Evolutionary conservation across 495 filamentous ascomycete species (phyloP).

Genomic region (Umbilicaria muhlenbergii): DNA sequence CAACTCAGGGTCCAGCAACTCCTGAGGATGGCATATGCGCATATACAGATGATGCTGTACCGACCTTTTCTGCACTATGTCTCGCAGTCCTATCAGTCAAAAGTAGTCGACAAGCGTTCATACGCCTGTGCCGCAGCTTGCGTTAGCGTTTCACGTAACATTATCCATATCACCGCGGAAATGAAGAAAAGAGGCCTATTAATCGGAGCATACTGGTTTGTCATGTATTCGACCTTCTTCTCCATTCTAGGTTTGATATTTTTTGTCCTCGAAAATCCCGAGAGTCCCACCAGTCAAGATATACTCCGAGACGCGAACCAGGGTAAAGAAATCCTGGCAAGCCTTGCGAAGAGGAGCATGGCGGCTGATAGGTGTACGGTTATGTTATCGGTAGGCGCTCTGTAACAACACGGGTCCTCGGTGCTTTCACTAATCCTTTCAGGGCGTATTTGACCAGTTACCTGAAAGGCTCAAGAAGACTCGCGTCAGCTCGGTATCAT

Average conservation of each 20-base stretch:
- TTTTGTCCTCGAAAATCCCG: conserved; percentile 79
- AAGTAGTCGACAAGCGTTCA: conserved; percentile 65
- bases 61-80: conserved; percentile 92
- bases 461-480: conserved; percentile 38
- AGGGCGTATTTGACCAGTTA: conserved; percentile 70
- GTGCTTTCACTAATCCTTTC: background rate
- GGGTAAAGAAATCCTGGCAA: conserved; percentile 65
- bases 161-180: conserved; percentile 78
- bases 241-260: conserved; percentile 81
- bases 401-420: background rate
- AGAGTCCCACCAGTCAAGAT: conserved; percentile 52
- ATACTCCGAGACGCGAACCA: conserved; percentile 72
- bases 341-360: conserved; percentile 66
- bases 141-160: conserved; percentile 82
- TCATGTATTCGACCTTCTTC: conserved; percentile 92
- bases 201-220: conserved; percentile 91
- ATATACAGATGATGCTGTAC: conserved; percentile 91
- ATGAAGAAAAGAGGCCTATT: conserved; percentile 75
- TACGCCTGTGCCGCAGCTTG: conserved; percentile 89
- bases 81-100: conserved; percentile 49
- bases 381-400: conserved; percentile 47
- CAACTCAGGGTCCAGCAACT: conserved; percentile 63
- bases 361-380: conserved; percentile 74
- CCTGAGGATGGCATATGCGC: conserved; percentile 72
- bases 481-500: conserved; percentile 6